These are phyloP conservation scores for Leishmania amazonensis DNA, from an alignment of 208 protist species.

Conservation along the genomic window DNA sequence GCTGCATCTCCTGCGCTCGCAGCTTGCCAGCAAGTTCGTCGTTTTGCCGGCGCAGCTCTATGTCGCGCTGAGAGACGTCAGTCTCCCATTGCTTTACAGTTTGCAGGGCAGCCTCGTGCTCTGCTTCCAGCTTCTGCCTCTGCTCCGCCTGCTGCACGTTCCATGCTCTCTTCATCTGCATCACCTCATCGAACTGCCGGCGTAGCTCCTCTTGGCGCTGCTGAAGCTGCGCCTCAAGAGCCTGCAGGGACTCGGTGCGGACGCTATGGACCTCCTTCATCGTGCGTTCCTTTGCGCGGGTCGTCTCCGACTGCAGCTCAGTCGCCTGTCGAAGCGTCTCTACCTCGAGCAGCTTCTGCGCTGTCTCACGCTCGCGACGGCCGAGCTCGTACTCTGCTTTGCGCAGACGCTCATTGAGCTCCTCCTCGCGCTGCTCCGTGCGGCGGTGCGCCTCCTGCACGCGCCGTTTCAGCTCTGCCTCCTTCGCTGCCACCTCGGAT, in stretches of 20 bases:
- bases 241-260: constrained; percentile 35
- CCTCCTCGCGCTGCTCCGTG: constrained; percentile 40
- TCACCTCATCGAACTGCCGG: constrained; percentile 24
- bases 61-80: constrained; percentile 20
- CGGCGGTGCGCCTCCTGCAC: constrained; percentile 50
- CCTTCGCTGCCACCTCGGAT: constrained; percentile 46
- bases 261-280: constrained; percentile 36
- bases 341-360: constrained; percentile 44
- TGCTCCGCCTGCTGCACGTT: constrained; percentile 28
- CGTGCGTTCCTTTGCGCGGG: constrained; percentile 31
- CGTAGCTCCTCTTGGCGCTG: constrained; percentile 45
- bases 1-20: constrained; percentile 42
- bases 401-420: constrained; percentile 49
- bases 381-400: constrained; percentile 48
- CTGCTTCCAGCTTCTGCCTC: constrained; percentile 46
- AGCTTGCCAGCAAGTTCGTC: constrained; percentile 33
- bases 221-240: constrained; percentile 43
- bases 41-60: constrained; percentile 19
- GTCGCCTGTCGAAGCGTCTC: constrained; percentile 40
- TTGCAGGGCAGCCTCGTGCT: constrained; percentile 31
- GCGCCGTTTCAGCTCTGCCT: constrained; percentile 58
- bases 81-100: constrained; percentile 29
- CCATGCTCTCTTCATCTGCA: constrained; percentile 34
- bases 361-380: constrained; percentile 43
- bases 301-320: constrained; percentile 30